Base-by-base conservation (phyloP, 139 green algal species). In the Diplosphaera chodatii region DNA sequence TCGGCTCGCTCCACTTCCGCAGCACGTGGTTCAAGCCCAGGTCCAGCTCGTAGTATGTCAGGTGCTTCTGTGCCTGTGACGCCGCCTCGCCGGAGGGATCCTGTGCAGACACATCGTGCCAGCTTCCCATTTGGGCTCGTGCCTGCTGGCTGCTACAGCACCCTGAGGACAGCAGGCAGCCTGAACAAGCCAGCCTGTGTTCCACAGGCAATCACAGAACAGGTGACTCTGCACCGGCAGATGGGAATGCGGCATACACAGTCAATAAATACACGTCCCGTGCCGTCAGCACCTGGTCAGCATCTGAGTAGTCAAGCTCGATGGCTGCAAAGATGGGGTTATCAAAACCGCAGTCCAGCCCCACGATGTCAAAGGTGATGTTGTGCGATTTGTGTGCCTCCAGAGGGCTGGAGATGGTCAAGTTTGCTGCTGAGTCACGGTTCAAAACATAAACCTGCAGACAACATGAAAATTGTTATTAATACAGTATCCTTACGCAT, bases 281-380 rank as follows among this genome's bases (percentile, higher is more conserved):
- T n/a, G n/a, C n/a, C n/a, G n/a, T n/a, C 0, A 6, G 0, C 62
- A 93, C 90, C 87, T 94, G 82, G 75, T 99, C 95, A 0, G 85
- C 88, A 27, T 97, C 91, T 1, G 82, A 77, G 74, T 98, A 98
- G 83, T 98, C 92, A 71, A 98, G 87, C 86, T 99, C 96, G 32
- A 99, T 96, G 55, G 95, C 93, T 0, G 94, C 95, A 84, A 99
- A 99, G 15, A 96, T 79, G 28, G 96, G 96, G 85, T 99, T 99
- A 77, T 99, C 96, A 79, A 97, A 99, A 10, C 96, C 96, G 68
- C 85, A 90, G 86, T 99, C 96, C 72, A 99, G 69, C 25, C 86
- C 96, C 32, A 80, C 80, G 1, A 98, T 70, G 31, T 73, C 82
- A 76, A 95, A 97, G 0, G 85, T 78, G 30, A 99, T 83, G 83